A percentile compares a stretch with the other conserved stretches of the same genome.
Evolutionary conservation across 139 green algal species (phyloP).

Genomic region (Yamagishiella unicocca): DNA sequence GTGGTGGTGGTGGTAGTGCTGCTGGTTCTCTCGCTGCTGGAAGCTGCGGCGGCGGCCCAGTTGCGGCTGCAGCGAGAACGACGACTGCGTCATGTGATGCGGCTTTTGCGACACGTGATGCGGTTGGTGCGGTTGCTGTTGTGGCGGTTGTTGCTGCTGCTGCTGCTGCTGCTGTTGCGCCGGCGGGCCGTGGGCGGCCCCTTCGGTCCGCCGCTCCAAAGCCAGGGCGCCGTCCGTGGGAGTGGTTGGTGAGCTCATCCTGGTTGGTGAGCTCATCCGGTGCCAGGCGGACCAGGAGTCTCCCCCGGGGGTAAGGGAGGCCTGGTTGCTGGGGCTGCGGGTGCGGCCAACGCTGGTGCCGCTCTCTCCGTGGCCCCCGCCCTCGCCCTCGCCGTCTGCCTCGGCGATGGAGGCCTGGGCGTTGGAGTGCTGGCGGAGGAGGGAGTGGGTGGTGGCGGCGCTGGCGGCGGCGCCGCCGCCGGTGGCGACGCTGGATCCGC

Average conservation of each 20-base stretch:
- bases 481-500: background rate
- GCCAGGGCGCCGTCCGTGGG: too few relatives aligned
- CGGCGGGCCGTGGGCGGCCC: background rate
- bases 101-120: too few relatives aligned
- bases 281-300: conserved; percentile 13
- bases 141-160: background rate
- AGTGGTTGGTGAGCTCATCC: too few relatives aligned
- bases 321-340: background rate
- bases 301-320: background rate
- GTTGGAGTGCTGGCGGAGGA: background rate
- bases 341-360: background rate
- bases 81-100: background rate
- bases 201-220: too few relatives aligned
- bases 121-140: background rate
- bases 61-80: background rate
- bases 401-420: background rate
- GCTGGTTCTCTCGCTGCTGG: background rate
- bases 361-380: background rate
- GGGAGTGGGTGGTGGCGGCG: background rate
- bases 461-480: background rate
- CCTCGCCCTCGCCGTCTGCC: background rate
- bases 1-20: background rate
- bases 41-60: conserved; percentile 2
- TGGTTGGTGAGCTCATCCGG: background rate
- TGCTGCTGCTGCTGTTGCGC: background rate